phyloP scores from a whole-genome alignment of 306 rosid species.

The Senna tora region DNA sequence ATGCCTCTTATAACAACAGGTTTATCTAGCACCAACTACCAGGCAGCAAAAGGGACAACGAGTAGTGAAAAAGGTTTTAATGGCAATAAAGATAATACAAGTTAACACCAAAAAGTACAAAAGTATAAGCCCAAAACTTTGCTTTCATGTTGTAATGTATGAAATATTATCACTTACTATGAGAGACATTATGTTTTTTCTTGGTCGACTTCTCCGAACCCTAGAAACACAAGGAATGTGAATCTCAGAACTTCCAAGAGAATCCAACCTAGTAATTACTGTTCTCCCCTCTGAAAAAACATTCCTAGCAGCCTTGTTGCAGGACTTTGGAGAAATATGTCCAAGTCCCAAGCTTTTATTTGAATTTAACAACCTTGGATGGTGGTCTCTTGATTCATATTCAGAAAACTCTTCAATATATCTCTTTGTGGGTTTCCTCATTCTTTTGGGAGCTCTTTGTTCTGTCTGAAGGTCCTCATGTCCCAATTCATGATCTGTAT shows the following conservation, averaged over 20 bases:
- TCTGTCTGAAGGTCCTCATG: conserved; percentile 54
- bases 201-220: conserved; percentile 88
- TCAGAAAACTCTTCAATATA: conserved; percentile 94
- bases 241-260: conserved; percentile 77
- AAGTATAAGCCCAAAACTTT: conserved; percentile 1
- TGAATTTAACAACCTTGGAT: conserved; percentile 47
- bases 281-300: conserved; percentile 57
- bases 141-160: not conserved
- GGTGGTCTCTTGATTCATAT: conserved; percentile 64
- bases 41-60: conserved; percentile 27
- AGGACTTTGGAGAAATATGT: conserved; percentile 46
- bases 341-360: conserved; percentile 48
- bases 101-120: not conserved
- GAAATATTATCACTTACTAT: conserved; percentile 59
- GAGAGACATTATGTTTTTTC: conserved; percentile 69
- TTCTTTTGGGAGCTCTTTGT: conserved; percentile 73
- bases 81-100: not conserved
- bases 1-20: not conserved
- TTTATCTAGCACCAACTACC: conserved; percentile 3
- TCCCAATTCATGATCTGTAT: conserved; percentile 53
- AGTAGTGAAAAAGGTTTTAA: conserved; percentile 12
- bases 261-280: conserved; percentile 68
- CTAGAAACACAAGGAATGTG: conserved; percentile 83
- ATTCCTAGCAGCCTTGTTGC: conserved; percentile 49
- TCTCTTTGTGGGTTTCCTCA: conserved; percentile 89